Evolutionary conservation across 2,329 filamentous ascomycete genomes (phyloP), one percentile per base, ranked within the genome.

Genomic region (Teratosphaeria epicoccoides): DNA sequence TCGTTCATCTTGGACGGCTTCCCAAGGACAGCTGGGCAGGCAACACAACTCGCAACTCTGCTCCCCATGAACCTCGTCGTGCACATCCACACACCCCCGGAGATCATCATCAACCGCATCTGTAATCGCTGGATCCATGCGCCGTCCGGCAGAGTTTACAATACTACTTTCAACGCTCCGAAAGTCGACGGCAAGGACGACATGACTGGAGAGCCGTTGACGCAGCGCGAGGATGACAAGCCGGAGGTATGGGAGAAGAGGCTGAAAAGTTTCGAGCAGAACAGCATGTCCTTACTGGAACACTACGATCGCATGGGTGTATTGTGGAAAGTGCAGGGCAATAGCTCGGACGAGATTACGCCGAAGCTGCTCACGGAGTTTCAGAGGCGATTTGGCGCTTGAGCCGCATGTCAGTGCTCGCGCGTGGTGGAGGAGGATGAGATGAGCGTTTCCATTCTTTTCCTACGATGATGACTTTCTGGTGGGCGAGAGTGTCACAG

Each of bases 1-100:
- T 95, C 89, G 0, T 97, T 96, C 69, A 86, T 98, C 57, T 84
- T 98, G 49, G 93, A 98, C 67, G 93, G 93, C 14, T 98, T 97
- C 70, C 93, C 93, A 2, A 85, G 93, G 58, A 98, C 88, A 6
- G 85, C 87, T 0, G 66, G 74, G 2, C 93, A 98, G 71, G 93
- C 90, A 24, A 69, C 73, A 43, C 83, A 83, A 52, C 79, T 97
- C 46, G 89, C 95, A 66, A 73, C 75, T 45, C 77, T 96, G 28
- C 80, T 97, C 26, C 89, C 91, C n/a, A 90, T 98, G 68, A 98
- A 98, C 70, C 80, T 96, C 55, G 93, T 89, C 47, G 84, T 96
- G 53, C 88, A 87, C 51, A 77, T 97, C 60, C 79, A 85, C 65
- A 97, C 91, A 0, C 93, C 93, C 0, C 81, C 87, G 28, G 80